phyloP scores from a whole-genome alignment of 2,329 filamentous ascomycete genomes.

The Aspergillus puulaauensis region DNA sequence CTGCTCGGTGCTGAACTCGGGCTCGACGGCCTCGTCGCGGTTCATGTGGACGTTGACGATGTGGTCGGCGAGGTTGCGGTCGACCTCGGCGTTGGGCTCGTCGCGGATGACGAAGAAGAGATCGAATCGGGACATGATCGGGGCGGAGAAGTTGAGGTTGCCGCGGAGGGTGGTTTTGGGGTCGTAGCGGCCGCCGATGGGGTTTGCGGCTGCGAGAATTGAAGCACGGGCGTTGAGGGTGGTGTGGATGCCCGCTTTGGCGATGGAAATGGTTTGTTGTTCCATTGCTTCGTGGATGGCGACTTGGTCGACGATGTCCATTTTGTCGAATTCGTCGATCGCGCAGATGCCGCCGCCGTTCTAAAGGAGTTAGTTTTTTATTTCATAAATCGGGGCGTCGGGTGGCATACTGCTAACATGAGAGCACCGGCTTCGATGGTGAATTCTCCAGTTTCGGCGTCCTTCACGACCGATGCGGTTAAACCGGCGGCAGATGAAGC shows the following conservation, averaged over 20 bases:
- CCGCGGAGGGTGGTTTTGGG: slow-evolving; percentile 88
- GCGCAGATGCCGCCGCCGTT: slow-evolving; percentile 90
- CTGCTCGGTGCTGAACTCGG: slow-evolving; percentile 94
- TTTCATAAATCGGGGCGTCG: not conserved
- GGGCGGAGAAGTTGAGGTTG: slow-evolving; percentile 98
- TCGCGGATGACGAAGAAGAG: slow-evolving; percentile 97
- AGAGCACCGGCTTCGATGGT: slow-evolving; percentile 97
- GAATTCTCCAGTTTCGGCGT: slow-evolving; percentile 97
- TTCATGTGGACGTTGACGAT: slow-evolving; percentile 93
- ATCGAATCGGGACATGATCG: slow-evolving; percentile 99
- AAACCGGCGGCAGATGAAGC: slow-evolving; percentile 96
- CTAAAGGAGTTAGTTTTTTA: slow-evolving; percentile 17
- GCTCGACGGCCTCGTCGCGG: slow-evolving; percentile 85
- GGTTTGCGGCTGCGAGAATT: slow-evolving; percentile 94
- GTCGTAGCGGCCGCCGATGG: slow-evolving; percentile 91
- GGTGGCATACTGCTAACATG: slow-evolving; percentile 72
- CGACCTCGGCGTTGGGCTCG: slow-evolving; percentile 89
- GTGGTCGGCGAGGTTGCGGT: slow-evolving; percentile 88
- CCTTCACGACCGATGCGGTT: slow-evolving; percentile 94
- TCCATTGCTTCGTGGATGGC: slow-evolving; percentile 99
- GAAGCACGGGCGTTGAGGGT: slow-evolving; percentile 94
- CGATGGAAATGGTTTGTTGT: slow-evolving; percentile 98
- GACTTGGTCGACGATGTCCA: slow-evolving; percentile 96
- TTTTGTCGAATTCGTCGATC: slow-evolving; percentile 99
- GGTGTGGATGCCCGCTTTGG: slow-evolving; percentile 96